phyloP scores from a whole-genome alignment of 768 basidiomycete genomes.

The Amanita pallidorosea region DNA sequence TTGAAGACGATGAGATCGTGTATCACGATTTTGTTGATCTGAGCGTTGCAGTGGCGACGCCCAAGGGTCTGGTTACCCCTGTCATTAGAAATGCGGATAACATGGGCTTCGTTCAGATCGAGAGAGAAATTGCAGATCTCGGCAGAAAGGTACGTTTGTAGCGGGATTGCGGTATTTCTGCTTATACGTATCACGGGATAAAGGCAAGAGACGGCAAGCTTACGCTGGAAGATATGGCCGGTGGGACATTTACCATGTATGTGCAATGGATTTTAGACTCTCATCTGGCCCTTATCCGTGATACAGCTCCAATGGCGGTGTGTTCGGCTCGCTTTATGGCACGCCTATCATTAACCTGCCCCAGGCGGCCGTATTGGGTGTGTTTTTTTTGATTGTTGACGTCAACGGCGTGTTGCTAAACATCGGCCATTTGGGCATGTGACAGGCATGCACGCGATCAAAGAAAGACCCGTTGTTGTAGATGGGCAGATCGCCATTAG shows the following conservation, averaged over 20 bases:
- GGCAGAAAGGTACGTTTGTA: conserved; percentile 66
- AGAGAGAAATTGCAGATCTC: conserved; percentile 82
- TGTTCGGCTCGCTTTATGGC: conserved; percentile 94
- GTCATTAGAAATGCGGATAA: conserved; percentile 86
- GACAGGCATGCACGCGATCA: conserved; percentile 88
- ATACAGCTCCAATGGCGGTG: conserved; percentile 89
- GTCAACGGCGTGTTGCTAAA: neutral
- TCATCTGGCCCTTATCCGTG: neutral
- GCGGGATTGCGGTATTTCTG: conserved; percentile 2
- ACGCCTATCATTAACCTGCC: conserved; percentile 99
- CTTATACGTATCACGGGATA: conserved; percentile 2
- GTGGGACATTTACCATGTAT: conserved; percentile 97
- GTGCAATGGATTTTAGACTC: conserved; percentile 14
- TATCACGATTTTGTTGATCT: conserved; percentile 90
- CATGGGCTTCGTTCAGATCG: conserved; percentile 84
- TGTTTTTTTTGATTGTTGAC: conserved; percentile 8
- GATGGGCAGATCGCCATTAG: conserved; percentile 94
- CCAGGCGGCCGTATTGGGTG: conserved; percentile 86
- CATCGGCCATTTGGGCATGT: neutral
- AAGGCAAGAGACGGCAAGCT: conserved; percentile 87
- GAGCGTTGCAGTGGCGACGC: conserved; percentile 93
- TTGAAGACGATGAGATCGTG: conserved; percentile 90
- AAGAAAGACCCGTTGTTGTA: conserved; percentile 83
- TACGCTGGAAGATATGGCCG: conserved; percentile 96
- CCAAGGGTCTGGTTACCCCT: conserved; percentile 95